Conservation (phyloP, 805 yeast species). For the Saccharomycopsis lassenensis region DNA sequence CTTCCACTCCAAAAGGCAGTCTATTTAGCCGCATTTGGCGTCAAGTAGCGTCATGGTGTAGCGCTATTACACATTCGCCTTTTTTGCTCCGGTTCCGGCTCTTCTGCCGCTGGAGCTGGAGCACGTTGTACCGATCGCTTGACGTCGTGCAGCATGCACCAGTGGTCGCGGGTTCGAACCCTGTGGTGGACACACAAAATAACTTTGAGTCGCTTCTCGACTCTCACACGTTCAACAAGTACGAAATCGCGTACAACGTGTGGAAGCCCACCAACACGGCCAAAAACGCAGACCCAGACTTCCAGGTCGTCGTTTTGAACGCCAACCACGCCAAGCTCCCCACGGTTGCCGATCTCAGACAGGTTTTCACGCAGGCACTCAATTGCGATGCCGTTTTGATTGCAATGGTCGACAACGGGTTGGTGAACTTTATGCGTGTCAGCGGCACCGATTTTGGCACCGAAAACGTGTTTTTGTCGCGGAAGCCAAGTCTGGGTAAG, state of each 20-base stretch:
- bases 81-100: not conserved
- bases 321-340: slow-evolving; percentile 23
- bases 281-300: slow-evolving; percentile 59
- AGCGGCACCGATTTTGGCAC: slow-evolving; percentile 3
- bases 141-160: not conserved
- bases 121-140: not conserved
- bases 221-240: slow-evolving; percentile 18
- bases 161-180: not conserved
- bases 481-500: too few species aligned
- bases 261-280: slow-evolving; percentile 59
- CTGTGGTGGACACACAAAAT: not conserved
- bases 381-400: slow-evolving; percentile 28
- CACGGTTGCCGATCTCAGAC: slow-evolving; percentile 21
- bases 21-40: not conserved
- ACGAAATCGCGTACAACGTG: slow-evolving; percentile 37
- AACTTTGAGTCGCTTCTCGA: not conserved
- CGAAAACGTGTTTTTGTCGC: slow-evolving; percentile 6
- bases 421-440: slow-evolving; percentile 42
- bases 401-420: slow-evolving; percentile 55
- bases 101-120: not conserved
- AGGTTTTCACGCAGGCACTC: slow-evolving; percentile 19
- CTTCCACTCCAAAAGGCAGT: too few species aligned
- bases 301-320: slow-evolving; percentile 42
- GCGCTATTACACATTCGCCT: not conserved
- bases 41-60: not conserved